Conservation (phyloP, 164 flowering plant species). For the Cinnamomum micranthum region DNA sequence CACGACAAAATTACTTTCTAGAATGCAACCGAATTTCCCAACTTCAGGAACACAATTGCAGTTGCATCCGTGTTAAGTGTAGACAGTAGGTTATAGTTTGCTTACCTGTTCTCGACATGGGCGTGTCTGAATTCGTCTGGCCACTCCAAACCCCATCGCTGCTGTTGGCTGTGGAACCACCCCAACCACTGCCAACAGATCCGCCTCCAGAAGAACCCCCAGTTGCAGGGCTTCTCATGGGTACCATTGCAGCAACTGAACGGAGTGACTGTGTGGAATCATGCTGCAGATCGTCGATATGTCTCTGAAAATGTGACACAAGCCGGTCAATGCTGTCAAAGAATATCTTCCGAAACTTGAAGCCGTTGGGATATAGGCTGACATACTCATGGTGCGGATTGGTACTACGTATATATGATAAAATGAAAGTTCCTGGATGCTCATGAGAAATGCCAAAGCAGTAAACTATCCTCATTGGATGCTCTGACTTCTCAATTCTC, state of each 20-base stretch:
- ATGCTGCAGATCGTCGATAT: conserved; percentile 71
- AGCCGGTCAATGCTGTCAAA: conserved; percentile 91
- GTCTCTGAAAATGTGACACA: conserved; percentile 84
- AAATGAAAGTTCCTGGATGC: conserved; percentile 89
- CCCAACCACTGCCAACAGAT: conserved; percentile 48
- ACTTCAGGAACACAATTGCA: background rate
- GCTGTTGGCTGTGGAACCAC: conserved; percentile 37
- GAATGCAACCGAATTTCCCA: no score
- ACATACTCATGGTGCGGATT: conserved; percentile 94
- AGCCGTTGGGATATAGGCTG: conserved; percentile 89
- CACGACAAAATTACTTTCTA: no score
- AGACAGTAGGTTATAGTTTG: background rate
- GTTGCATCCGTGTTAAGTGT: background rate
- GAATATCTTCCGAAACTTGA: conserved; percentile 69
- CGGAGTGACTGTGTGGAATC: conserved; percentile 65
- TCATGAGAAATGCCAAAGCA: conserved; percentile 92
- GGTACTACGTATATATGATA: conserved; percentile 77
- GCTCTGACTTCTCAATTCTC: conserved; percentile 66
- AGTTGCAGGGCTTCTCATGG: conserved; percentile 81
- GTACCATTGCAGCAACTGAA: conserved; percentile 94
- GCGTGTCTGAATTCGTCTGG: conserved; percentile 46
- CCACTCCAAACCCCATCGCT: conserved; percentile 63
- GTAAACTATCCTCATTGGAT: conserved; percentile 84
- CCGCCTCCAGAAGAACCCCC: conserved; percentile 56
- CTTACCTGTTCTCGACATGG: conserved; percentile 67